Evolutionary conservation across 2,329 filamentous ascomycete genomes (phyloP), one percentile per base, ranked within the genome.

Genomic region (Polychaeton citri): DNA sequence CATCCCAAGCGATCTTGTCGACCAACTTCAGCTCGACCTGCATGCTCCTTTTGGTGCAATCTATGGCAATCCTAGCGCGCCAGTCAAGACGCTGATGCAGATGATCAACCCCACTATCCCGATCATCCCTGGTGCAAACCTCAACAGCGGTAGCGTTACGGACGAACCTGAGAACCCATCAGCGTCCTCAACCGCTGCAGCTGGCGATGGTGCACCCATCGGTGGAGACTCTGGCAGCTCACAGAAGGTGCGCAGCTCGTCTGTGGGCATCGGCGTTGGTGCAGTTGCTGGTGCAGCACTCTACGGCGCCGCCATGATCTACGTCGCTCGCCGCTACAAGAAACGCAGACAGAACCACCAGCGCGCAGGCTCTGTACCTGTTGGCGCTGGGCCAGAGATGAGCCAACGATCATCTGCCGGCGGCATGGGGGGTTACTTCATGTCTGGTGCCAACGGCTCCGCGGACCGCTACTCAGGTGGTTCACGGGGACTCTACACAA

Each of bases 251-350:
- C 72, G 73, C 43, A 76, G 73, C 30, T 79, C 76, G 58, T 79
- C 66, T 51, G 74, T 65, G 44, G 73, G 62, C 52, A 81, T 94
- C 51, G 83, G 80, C 38, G 69, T 84, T 16, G 84, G 83, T 50
- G 80, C 83, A 18, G 74, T 87, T 20, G 72, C 74, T 30, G 78
- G 86, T 52, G 84, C 83, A 30, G 81, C 79, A 34, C 78, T 85
- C n/a, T 94, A 94, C 48, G 87, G 86, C 53, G 83, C 81, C 9
- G 86, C 84, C 57, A 94, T 95, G 87, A 88, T 94, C 65, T 78
- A 90, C 52, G 76, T 94, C 46, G 87, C 87, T 34, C 79, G 86
- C 42, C 75, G 87, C 41, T 94, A 94, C 71, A 84, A 87, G 69
- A 79, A 81, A 65, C 85, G 81, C 71, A 66, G 75, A 34, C 40